Conservation (phyloP, 192 early-diverging fungal species). For the Backusella westeae region DNA sequence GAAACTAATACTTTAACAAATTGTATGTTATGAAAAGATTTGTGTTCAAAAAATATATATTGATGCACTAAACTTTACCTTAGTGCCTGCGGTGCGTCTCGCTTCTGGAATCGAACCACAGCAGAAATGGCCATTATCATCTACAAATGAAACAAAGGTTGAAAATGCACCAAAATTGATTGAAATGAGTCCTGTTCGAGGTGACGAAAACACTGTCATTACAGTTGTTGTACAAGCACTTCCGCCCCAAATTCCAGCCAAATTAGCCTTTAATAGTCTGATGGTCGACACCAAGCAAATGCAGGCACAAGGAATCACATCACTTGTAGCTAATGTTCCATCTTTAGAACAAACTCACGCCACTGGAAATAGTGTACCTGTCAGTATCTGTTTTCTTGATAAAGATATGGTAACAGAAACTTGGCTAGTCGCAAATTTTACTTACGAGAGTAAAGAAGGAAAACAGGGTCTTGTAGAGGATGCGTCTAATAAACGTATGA, state of each 20-base stretch:
- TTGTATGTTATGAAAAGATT: not conserved
- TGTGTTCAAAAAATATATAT: not conserved
- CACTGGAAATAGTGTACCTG: conserved; percentile 36
- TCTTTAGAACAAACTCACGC: conserved; percentile 38
- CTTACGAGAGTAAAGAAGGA: not conserved
- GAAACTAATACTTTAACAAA: not conserved
- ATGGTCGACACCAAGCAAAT: conserved; percentile 48
- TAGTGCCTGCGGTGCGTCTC: not conserved
- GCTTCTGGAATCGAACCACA: not conserved
- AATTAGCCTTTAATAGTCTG: conserved; percentile 41
- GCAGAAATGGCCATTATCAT: not conserved
- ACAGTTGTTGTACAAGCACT: conserved; percentile 6
- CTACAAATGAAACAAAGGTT: not conserved
- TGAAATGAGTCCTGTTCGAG: not conserved
- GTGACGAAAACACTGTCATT: conserved; percentile 7
- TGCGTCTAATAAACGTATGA: not conserved
- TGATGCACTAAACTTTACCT: not conserved
- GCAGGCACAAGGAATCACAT: conserved; percentile 36
- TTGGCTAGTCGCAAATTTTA: conserved; percentile 42
- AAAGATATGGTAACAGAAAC: conserved; percentile 40
- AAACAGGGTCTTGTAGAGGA: not conserved
- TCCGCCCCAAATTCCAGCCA: conserved; percentile 4
- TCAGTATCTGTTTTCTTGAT: conserved; percentile 39
- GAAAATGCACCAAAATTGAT: not conserved
- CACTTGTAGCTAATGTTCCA: conserved; percentile 41